Evolutionary conservation across 805 yeast genomes (phyloP).

Genomic region (Lipomyces oligophaga): DNA sequence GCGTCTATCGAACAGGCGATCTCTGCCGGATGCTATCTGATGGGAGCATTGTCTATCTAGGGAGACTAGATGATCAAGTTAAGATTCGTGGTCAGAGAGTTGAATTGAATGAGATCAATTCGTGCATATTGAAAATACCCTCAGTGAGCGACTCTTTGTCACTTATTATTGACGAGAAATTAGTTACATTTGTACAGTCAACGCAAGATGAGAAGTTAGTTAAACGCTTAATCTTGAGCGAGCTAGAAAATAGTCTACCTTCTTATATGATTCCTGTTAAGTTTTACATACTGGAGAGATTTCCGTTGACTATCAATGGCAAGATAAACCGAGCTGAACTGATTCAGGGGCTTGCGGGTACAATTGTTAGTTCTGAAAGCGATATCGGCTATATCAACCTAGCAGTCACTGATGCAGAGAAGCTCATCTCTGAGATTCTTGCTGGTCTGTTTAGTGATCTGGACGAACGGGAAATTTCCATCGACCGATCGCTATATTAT

Average conservation of each 20-base stretch:
- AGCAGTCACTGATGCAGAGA: conserved; percentile 5
- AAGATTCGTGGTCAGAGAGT: conserved; percentile 35
- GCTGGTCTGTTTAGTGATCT: conserved; percentile 1
- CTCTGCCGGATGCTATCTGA: conserved; percentile 30
- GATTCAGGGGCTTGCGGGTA: not conserved
- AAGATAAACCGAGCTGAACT: conserved; percentile 19
- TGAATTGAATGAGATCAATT: conserved; percentile 34
- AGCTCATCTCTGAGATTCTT: conserved; percentile 10
- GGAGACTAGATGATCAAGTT: conserved; percentile 34
- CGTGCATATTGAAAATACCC: conserved; percentile 1
- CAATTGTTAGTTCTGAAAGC: not conserved
- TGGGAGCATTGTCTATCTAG: conserved; percentile 31
- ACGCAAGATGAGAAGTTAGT: not conserved
- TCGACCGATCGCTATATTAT: conserved; percentile 16
- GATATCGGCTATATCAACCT: not conserved
- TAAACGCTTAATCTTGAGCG: not conserved
- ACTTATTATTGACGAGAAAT: conserved; percentile 1
- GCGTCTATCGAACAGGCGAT: conserved; percentile 30
- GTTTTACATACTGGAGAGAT: conserved; percentile 6
- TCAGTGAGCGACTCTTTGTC: conserved; percentile 19
- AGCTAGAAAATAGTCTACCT: conserved; percentile 13
- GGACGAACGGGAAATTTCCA: not conserved
- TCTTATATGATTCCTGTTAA: conserved; percentile 30
- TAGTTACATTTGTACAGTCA: conserved; percentile 7
- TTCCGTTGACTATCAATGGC: conserved; percentile 29